Conservation (phyloP, 768 basidiomycete genomes). For the Suillus subalutaceus region DNA sequence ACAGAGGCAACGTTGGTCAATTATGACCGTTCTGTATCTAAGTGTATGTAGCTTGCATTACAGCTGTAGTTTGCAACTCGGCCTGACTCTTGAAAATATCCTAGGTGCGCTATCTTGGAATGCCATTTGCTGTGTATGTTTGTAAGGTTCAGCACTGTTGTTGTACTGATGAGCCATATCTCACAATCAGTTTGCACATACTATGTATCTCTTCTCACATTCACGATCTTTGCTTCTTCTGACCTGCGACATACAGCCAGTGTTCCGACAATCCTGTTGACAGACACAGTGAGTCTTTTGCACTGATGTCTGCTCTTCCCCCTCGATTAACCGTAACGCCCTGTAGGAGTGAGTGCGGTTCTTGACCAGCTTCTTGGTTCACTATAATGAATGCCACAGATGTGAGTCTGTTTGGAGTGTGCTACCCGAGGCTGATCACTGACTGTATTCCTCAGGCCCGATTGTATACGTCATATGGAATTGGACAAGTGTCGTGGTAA, state of each 20-base stretch:
- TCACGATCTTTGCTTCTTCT: not conserved
- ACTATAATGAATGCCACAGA: not conserved
- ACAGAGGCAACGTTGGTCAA: not conserved
- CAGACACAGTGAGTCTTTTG: not conserved
- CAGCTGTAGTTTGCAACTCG: not conserved
- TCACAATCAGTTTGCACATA: not conserved
- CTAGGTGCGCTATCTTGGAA: not conserved
- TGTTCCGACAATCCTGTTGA: not conserved
- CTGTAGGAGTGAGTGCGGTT: not conserved
- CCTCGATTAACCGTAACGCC: not conserved
- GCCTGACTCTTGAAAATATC: not conserved
- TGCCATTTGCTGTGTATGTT: not conserved
- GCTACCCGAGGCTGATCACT: no score
- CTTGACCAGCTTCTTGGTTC: not conserved
- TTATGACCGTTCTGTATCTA: not conserved
- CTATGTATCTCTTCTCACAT: not conserved
- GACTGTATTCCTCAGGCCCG: not conserved
- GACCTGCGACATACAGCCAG: not conserved
- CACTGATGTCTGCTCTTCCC: not conserved
- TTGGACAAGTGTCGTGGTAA: not conserved
- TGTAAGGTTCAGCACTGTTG: not conserved
- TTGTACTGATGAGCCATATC: not conserved
- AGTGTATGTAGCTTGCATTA: not conserved
- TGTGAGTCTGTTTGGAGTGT: not conserved
- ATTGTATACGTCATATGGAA: not conserved